Evolutionary conservation across 1,284 basidiomycete species (phyloP).

Genomic region (Ustilago bromivora): DNA sequence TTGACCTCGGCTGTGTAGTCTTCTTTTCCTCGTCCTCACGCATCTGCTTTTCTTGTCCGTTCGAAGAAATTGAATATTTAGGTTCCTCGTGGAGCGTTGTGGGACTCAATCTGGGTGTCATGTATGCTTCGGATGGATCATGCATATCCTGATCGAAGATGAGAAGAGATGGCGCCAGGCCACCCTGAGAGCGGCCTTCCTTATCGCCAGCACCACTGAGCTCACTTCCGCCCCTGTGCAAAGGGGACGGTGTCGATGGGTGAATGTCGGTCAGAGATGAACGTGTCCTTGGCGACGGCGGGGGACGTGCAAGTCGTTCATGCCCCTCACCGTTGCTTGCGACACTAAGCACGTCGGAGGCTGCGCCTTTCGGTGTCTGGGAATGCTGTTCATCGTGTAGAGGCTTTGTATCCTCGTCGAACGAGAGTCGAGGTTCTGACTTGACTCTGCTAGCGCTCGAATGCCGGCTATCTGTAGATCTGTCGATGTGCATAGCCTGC

Average conservation of each 20-base stretch:
- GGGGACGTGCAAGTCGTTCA: constrained; percentile 14
- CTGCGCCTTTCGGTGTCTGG: constrained; percentile 11
- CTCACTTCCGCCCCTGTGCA: neutral
- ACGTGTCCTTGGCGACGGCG: constrained; percentile 12
- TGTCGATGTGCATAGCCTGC: neutral
- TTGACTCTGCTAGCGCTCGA: constrained; percentile 9
- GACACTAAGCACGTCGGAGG: constrained; percentile 4
- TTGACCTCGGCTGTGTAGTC: neutral
- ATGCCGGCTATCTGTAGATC: neutral
- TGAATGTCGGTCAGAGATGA: constrained; percentile 1
- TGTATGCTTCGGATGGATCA: constrained; percentile 26
- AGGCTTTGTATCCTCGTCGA: neutral
- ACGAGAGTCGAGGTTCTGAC: constrained; percentile 2
- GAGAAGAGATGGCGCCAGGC: constrained; percentile 23
- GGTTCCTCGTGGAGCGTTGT: constrained; percentile 26
- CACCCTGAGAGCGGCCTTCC: constrained; percentile 5
- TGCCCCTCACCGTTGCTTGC: neutral
- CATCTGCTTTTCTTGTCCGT: neutral
- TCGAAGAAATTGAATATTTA: neutral
- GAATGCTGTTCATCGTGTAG: neutral
- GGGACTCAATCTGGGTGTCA: constrained; percentile 29
- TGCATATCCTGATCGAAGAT: constrained; percentile 16
- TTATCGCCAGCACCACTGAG: neutral
- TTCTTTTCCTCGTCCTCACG: constrained; percentile 1
- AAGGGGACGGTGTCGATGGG: constrained; percentile 1